A percentile compares a stretch with the other conserved stretches of the same genome.
These are phyloP conservation scores for Penicillium silybi DNA, from an alignment of 495 filamentous ascomycete species.

Conservation along the genomic window DNA sequence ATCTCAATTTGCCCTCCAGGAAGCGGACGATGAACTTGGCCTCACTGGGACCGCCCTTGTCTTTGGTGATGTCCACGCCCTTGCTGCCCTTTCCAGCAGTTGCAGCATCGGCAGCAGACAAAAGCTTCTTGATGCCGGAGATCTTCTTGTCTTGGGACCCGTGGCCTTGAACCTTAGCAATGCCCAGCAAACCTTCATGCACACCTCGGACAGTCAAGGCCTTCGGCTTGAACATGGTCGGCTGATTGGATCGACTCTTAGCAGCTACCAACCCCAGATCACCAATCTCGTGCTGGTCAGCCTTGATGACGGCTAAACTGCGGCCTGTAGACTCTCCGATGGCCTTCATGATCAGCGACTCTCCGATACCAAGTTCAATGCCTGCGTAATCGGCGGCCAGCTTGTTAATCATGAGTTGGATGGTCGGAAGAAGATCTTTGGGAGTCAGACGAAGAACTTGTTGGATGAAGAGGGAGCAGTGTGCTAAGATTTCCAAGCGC, in stretches of 20 bases:
- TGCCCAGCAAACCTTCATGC: conserved; percentile 80
- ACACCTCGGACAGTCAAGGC: conserved; percentile 82
- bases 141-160: conserved; percentile 89
- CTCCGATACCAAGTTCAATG: conserved; percentile 93
- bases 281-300: conserved; percentile 92
- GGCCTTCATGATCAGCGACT: conserved; percentile 97
- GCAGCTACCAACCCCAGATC: conserved; percentile 93
- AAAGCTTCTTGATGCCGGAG: conserved; percentile 87
- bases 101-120: conserved; percentile 77
- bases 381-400: conserved; percentile 94
- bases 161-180: conserved; percentile 81
- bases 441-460: conserved; percentile 92
- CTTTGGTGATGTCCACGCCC: conserved; percentile 79
- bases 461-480: conserved; percentile 85
- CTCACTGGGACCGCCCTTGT: conserved; percentile 92
- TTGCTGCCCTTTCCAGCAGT: conserved; percentile 62
- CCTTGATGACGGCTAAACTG: conserved; percentile 79
- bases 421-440: conserved; percentile 77
- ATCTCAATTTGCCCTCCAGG: conserved; percentile 86
- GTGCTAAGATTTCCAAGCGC: conserved; percentile 75
- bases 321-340: conserved; percentile 93
- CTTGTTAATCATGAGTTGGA: conserved; percentile 96
- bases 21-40: conserved; percentile 91
- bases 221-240: conserved; percentile 97
- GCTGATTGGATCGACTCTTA: conserved; percentile 88